These are phyloP conservation scores for Fusarium newnesense DNA, from an alignment of 2,329 filamentous ascomycete genomes.

Conservation along the genomic window DNA sequence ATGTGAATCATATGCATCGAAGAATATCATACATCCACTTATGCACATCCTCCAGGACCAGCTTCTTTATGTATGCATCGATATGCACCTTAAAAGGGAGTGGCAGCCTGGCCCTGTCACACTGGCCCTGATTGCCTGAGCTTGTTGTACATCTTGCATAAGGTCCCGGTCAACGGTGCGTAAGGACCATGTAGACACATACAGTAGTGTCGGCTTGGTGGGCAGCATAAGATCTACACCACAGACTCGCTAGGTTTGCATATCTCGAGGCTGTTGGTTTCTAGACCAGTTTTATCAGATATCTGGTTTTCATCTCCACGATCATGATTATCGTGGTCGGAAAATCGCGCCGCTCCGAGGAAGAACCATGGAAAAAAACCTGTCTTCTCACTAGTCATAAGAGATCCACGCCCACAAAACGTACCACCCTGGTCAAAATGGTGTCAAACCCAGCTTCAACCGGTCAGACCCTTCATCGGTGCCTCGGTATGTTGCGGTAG, in stretches of 20 bases:
- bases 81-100: conserved; percentile 35
- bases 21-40: conserved; percentile 35
- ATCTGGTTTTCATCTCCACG: neutral
- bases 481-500: conserved; percentile 4
- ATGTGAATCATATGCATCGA: conserved; percentile 34
- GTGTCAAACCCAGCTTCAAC: conserved; percentile 11
- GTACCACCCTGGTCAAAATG: conserved; percentile 22
- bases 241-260: conserved; percentile 33
- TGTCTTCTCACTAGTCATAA: neutral
- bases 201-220: conserved; percentile 28
- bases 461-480: conserved; percentile 4
- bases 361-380: conserved; percentile 13
- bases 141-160: conserved; percentile 45
- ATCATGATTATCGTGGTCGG: neutral
- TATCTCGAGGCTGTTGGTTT: conserved; percentile 1
- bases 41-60: conserved; percentile 33
- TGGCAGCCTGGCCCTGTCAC: conserved; percentile 37
- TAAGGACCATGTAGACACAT: conserved; percentile 22
- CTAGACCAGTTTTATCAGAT: conserved; percentile 1
- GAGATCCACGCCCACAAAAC: conserved; percentile 4
- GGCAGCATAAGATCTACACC: conserved; percentile 42
- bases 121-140: conserved; percentile 34
- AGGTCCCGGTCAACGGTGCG: conserved; percentile 40
- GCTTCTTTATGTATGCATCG: conserved; percentile 33
- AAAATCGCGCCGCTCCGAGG: conserved; percentile 13